phyloP scores from a whole-genome alignment of 495 filamentous ascomycete species.

The Aspergillus incahuasiensis region DNA sequence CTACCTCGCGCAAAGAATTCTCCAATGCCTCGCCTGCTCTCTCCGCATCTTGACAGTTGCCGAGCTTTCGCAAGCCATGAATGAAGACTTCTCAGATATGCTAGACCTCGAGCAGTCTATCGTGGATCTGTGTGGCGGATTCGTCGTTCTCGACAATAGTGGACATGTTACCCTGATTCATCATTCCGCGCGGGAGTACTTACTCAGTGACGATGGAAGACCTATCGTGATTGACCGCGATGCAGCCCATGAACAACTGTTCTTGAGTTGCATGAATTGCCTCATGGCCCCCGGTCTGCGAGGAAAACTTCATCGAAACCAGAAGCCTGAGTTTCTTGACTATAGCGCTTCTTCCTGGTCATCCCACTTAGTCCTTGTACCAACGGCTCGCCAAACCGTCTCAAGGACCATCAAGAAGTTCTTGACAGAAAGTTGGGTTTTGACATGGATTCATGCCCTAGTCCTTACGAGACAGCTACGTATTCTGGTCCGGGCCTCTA shows the following conservation, averaged over 20 bases:
- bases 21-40: background rate
- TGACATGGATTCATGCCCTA: background rate
- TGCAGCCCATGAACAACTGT: background rate
- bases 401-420: background rate
- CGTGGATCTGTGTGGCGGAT: background rate
- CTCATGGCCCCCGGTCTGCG: background rate
- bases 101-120: background rate
- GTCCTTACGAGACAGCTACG: background rate
- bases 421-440: background rate
- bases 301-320: background rate
- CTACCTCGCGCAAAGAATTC: background rate
- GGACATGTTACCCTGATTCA: background rate
- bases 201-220: background rate
- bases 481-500: background rate
- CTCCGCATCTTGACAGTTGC: background rate
- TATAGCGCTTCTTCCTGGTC: background rate
- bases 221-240: background rate
- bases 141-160: background rate
- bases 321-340: background rate
- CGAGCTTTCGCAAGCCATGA: background rate
- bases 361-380: background rate
- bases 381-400: background rate
- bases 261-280: background rate
- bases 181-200: background rate
- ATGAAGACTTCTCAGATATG: background rate